Percentiles rank a stretch among this genome's conserved stretches.
These are phyloP conservation scores for Breviolum minutum DNA, from an alignment of 73 alveolate genomes.

Conservation along the genomic window DNA sequence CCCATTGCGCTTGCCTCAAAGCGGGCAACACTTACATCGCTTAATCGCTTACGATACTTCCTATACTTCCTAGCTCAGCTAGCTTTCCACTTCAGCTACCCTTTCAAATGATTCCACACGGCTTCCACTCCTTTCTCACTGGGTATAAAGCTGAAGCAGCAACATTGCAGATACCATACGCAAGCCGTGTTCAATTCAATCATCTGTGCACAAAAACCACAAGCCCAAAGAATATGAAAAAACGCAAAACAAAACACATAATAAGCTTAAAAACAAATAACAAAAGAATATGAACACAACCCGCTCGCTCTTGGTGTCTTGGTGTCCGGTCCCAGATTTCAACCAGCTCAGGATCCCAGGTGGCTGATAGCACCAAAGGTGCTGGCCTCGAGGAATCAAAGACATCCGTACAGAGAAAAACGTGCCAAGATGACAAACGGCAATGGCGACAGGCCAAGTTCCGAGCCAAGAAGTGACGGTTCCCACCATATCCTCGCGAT, in stretches of 20 bases:
- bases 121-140: not conserved
- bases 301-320: not conserved
- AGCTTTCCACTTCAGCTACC: not conserved
- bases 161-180: not conserved
- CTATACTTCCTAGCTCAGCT: not conserved
- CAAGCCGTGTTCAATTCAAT: no score
- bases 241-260: no score
- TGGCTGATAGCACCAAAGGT: conserved; percentile 55
- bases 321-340: conserved; percentile 57
- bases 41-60: not conserved
- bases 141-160: not conserved
- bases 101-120: not conserved
- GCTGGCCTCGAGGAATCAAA: conserved; percentile 31
- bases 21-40: not conserved
- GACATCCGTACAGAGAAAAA: no score
- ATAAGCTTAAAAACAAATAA: no score
- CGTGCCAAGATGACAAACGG: not conserved
- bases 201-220: no score
- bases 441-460: not conserved
- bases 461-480: conserved; percentile 72
- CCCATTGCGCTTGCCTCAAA: conserved; percentile 64
- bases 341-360: conserved; percentile 61
- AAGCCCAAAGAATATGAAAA: no score
- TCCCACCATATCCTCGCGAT: conserved; percentile 47
- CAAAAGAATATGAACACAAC: not conserved